Base-by-base conservation (phyloP, 352 stramenopile genomes). In the Phytophthora sojae region DNA sequence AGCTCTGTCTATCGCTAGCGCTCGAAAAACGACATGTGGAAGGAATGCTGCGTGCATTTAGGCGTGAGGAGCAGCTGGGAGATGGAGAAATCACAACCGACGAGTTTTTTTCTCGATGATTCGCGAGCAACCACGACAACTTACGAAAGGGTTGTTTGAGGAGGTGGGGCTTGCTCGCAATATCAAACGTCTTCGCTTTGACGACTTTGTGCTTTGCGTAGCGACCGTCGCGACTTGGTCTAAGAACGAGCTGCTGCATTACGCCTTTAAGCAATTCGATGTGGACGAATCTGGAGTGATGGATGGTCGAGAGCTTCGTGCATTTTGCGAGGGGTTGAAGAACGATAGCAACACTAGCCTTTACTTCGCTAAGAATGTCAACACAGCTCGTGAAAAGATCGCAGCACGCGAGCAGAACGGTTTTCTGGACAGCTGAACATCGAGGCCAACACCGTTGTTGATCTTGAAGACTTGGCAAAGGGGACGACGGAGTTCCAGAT, bases 231-330 rank as follows among this genome's bases (percentile, higher is more conserved):
- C 83, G 0, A 64, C 76, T 25, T 75, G 85, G 26, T 82, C 83
- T 8, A 84, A 79, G 2, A 76, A 65, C 11, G 85, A 93, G 44
- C 52, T 93, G 9, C 55, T 91, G 2, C 74, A 88, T 37, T 93
- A 88, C 50, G 83, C 81, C 15, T 93, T 93, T 67, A 79, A 69
- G 12, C 69, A 91, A n/a, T 93, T 91, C 51, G 85, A 93, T 55
- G 71, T 81, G 7, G 83, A 93, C 59, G 75, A 79, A 14, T 93
- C 85, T 5, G 85, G 85, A 2, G 79, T 81, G 47, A 89, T 93
- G 81, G 82, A 91, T 60, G 76, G 67, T 52, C 76, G 61, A 12
- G 85, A 92, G 50, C 67, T 92, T 32, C 54, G 72, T 7, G 70
- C 72, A 2, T 91, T 93, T 45, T 91, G 80, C 49, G 77, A 82